phyloP scores from a whole-genome alignment of 345 rosid species.

The Clausena lansium region DNA sequence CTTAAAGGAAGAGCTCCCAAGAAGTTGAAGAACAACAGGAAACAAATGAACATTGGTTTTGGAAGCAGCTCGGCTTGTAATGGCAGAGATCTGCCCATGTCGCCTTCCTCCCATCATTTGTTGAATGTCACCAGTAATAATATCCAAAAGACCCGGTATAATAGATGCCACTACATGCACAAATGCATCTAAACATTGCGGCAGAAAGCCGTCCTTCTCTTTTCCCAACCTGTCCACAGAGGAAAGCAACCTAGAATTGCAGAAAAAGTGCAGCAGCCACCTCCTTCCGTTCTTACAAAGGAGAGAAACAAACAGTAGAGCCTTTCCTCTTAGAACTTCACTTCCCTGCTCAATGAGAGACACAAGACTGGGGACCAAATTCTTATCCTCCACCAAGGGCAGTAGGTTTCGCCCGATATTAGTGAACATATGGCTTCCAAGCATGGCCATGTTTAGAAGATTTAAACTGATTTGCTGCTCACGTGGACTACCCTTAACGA shows the following conservation, averaged over 20 bases:
- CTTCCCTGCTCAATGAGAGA: slow-evolving; percentile 90
- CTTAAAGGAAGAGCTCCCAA: slow-evolving; percentile 75
- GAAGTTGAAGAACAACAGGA: slow-evolving; percentile 89
- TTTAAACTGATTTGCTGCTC: slow-evolving; percentile 95
- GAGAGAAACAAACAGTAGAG: slow-evolving; percentile 75
- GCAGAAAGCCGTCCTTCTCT: slow-evolving; percentile 81
- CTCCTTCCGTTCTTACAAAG: slow-evolving; percentile 84
- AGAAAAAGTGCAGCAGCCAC: slow-evolving; percentile 81
- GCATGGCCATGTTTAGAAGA: slow-evolving; percentile 81
- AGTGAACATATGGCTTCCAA: slow-evolving; percentile 69
- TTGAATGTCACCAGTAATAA: slow-evolving; percentile 73
- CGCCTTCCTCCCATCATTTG: slow-evolving; percentile 87
- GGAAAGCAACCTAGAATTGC: slow-evolving; percentile 72
- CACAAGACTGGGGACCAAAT: slow-evolving; percentile 61
- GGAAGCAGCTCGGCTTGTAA: slow-evolving; percentile 55
- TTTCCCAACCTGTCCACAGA: slow-evolving; percentile 82
- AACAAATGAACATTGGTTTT: slow-evolving; percentile 70
- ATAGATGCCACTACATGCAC: slow-evolving; percentile 62
- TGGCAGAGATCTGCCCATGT: slow-evolving; percentile 65
- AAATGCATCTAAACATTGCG: slow-evolving; percentile 72
- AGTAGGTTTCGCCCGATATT: slow-evolving; percentile 76
- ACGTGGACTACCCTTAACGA: slow-evolving; percentile 77
- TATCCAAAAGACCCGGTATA: slow-evolving; percentile 69
- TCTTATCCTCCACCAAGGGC: slow-evolving; percentile 75
- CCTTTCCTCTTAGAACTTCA: slow-evolving; percentile 80